Conservation (phyloP, 371 early-diverging fungal species). For the Syncephalastrum contaminatum region DNA sequence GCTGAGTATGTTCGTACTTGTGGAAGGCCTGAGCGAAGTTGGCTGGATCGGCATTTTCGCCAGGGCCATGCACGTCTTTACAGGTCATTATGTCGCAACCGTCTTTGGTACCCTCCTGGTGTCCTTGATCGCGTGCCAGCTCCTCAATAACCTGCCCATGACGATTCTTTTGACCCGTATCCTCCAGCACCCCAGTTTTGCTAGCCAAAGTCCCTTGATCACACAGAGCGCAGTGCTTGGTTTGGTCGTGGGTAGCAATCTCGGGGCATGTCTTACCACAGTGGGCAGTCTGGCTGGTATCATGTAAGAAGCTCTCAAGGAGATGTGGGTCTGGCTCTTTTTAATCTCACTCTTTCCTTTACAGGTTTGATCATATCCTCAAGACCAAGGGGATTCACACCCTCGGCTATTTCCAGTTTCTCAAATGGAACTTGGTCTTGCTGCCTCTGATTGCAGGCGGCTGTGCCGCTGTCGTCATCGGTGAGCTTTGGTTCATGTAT, state of each 20-base stretch:
- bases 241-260: conserved; percentile 74
- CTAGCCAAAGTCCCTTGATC: conserved; percentile 33
- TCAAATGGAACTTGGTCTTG: conserved; percentile 63
- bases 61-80: conserved; percentile 49
- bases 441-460: conserved; percentile 57
- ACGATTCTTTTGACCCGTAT: conserved; percentile 78
- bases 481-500: conserved; percentile 41
- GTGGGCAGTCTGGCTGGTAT: conserved; percentile 81
- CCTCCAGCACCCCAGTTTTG: conserved; percentile 66
- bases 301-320: conserved; percentile 55
- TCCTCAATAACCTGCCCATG: conserved; percentile 85
- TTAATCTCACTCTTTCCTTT: background rate
- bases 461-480: conserved; percentile 46
- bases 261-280: conserved; percentile 77
- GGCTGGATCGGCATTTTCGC: conserved; percentile 78
- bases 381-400: conserved; percentile 52
- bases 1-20: conserved; percentile 82
- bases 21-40: conserved; percentile 61
- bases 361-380: conserved; percentile 61
- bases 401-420: conserved; percentile 57
- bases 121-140: conserved; percentile 68
- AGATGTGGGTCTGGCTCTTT: conserved; percentile 1
- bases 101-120: conserved; percentile 64
- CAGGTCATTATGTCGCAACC: conserved; percentile 56
- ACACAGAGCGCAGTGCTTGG: conserved; percentile 67